These are phyloP conservation scores for Tetrahymena thermophila DNA, from an alignment of 73 alveolate genomes.

Conservation along the genomic window DNA sequence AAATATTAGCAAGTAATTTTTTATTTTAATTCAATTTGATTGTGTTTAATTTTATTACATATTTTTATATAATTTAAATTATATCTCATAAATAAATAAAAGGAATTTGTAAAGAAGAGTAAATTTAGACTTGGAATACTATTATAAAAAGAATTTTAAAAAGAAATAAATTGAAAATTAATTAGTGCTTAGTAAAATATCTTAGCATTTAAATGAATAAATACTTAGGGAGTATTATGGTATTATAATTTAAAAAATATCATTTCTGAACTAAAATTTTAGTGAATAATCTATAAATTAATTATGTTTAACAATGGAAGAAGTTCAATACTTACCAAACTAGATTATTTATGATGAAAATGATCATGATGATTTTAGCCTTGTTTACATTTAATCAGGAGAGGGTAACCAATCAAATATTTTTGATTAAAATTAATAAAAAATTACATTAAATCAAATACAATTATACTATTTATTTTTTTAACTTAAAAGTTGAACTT, in stretches of 20 bases:
- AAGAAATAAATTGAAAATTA: neutral
- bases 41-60: no score
- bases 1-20: neutral
- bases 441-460: no score
- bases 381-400: neutral
- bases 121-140: neutral
- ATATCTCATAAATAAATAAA: no score
- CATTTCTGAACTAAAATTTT: no score
- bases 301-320: neutral
- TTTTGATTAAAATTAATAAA: no score
- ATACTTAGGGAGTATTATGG: neutral
- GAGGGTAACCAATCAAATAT: neutral
- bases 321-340: neutral
- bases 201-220: neutral
- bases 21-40: no score
- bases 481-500: neutral
- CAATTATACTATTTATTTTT: no score
- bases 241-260: no score
- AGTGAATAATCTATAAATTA: neutral
- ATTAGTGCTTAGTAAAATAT: neutral
- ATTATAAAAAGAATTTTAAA: no score
- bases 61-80: no score
- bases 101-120: neutral
- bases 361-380: neutral
- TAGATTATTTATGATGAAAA: neutral